Base-by-base conservation (phyloP, 208 protist species). In the Trypanosoma platydactyli region DNA sequence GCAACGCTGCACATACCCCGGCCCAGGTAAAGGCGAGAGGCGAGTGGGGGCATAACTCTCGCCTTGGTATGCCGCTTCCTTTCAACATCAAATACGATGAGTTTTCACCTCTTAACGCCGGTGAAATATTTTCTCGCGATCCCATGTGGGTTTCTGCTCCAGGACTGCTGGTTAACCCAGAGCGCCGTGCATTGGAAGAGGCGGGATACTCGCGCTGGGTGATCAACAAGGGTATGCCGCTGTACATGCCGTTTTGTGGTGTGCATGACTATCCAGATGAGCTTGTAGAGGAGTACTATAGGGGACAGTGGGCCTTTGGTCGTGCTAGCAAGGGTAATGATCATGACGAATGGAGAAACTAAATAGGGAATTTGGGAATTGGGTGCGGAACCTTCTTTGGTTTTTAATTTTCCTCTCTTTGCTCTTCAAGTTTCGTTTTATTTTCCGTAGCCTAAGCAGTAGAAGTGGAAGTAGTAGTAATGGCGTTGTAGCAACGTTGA, bases 201-300 rank as follows among this genome's bases (percentile, higher is more conserved):
- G 79, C 88, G 1, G 90, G 90, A 45, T 96, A 86, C 76, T 89
- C 90, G 29, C 84, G 90, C 29, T 96, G 88, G 86, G 62, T 89
- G 49, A 71, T 79, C 46, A 91, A 96, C 76, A 83, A 93, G 68
- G 87, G 90, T n/a, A 73, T 81, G 71, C 90, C 88, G 18, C 22
- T 83, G 55, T 88, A 89, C 70, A 92, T 96, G 88, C 90, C 90
- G 11, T 94, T 96, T 65, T 90, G 81, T 64, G 88, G 85, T 42
- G 88, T 92, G 56, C 90, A 96, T 63, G 90, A 94, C 64, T 86
- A 87, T 69, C 76, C 85, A 30, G 88, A 96, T 71, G 90, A 96
- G 74, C 70, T 96, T 12, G 87, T 96, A 20, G 87, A 96, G 67
- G 90, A 96, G 76, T 96, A 84, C 75, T 94, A 94, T 79, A 83